Base-by-base conservation (phyloP, 2,329 filamentous ascomycete genomes). In the Tolypocladium tundrense region DNA sequence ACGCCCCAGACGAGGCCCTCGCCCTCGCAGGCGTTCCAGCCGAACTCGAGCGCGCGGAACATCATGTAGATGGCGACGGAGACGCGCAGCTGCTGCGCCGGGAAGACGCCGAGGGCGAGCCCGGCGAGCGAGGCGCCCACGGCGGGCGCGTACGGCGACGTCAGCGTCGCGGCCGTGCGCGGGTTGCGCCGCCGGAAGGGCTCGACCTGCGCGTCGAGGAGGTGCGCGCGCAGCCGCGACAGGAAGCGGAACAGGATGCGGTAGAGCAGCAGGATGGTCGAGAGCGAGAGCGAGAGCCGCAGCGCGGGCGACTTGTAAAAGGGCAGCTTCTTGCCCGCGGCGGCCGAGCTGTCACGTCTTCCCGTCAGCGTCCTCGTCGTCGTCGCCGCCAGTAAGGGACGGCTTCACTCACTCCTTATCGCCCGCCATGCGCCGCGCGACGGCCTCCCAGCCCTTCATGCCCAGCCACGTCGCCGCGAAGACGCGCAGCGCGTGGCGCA, bases 241-340 rank as follows among this genome's bases (percentile, higher is more conserved):
- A 97, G 89, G 78, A 97, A 96, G 59, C 93, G 90, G 74, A 93
- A 91, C 33, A 97, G 84, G 1, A 96, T 79, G 37, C 94, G 86
- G 71, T 99, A 94, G 60, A 96, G 84, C 50, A 97, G 84, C 24
- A 97, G 81, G 62, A 97, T 91, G 3, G 89, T 82, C 19, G 91
- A 92, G 16, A 97, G 80, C 0, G 91, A 94, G 10, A 92, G 77
- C 0, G 91, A 93, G 11, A 96, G 79, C 57, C 91, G 84, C 55
- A 94, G 77, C 31, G 88, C 88, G 0, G 86, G 79, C 0, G 87
- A 90, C 61, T 81, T 83, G 73, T 83, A 80, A 19, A 85, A 74
- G 0, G 82, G 78, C 48, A 79, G 73, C 64, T 80, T 83, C 64
- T 79, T 70, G n/a, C 63, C 59, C 14, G 68, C 70, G 21, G 59